phyloP scores from a whole-genome alignment of 495 filamentous ascomycete genomes.

The Podospora comata region DNA sequence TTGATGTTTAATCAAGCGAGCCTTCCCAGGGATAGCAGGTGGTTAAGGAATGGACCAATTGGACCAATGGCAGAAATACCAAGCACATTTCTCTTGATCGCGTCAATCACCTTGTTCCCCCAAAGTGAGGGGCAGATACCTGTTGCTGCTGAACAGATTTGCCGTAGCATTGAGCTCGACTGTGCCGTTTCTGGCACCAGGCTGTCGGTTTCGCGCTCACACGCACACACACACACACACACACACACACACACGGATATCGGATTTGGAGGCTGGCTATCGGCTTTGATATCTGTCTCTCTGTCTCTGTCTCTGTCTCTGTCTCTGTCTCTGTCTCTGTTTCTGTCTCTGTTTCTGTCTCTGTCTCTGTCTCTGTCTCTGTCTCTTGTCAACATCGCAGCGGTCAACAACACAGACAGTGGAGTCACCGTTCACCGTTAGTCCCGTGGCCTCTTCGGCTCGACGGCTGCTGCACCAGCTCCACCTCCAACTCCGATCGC shows the following conservation, averaged over 20 bases:
- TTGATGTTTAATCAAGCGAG: slow-evolving; percentile 4
- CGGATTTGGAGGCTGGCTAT: not conserved
- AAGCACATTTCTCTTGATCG: not conserved
- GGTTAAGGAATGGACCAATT: slow-evolving; percentile 4
- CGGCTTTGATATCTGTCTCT: not conserved
- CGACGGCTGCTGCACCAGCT: not conserved
- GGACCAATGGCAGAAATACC: slow-evolving; percentile 7
- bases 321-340: too few relatives aligned
- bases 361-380: too few relatives aligned
- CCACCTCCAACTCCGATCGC: not conserved
- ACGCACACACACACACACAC: too few relatives aligned
- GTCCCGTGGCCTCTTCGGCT: not conserved
- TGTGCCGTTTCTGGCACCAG: slow-evolving; percentile 5
- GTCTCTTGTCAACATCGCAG: too few relatives aligned
- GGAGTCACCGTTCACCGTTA: not conserved
- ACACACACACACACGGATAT: not conserved
- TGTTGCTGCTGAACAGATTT: not conserved
- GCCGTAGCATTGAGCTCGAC: not conserved
- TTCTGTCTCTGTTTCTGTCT: too few relatives aligned
- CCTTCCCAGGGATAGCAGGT: slow-evolving; percentile 14
- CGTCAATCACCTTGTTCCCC: not conserved
- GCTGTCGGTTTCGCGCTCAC: not conserved
- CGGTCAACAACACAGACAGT: not conserved
- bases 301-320: too few relatives aligned
- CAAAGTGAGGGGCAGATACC: slow-evolving; percentile 5